Conservation (phyloP, 768 basidiomycete species). For the Crucibulum laeve region DNA sequence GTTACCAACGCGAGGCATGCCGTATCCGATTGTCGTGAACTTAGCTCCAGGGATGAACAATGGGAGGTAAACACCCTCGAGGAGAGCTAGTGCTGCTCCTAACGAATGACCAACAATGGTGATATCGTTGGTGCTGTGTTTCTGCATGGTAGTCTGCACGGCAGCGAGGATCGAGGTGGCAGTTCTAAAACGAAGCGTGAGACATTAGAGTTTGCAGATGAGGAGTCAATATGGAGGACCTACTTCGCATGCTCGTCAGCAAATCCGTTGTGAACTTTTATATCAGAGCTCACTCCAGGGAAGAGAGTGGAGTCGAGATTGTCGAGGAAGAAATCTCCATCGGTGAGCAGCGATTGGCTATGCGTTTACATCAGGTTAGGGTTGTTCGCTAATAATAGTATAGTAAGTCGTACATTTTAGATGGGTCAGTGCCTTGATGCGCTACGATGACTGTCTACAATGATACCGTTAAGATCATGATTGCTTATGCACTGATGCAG, state of each 20-base stretch:
- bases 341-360: slow-evolving; percentile 10
- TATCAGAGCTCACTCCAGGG: slow-evolving; percentile 16
- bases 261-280: slow-evolving; percentile 21
- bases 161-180: slow-evolving; percentile 35
- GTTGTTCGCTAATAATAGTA: no score
- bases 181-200: no score
- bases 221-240: not conserved
- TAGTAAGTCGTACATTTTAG: slow-evolving; percentile 24
- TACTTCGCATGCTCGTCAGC: slow-evolving; percentile 2
- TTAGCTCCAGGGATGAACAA: slow-evolving; percentile 38
- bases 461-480: slow-evolving; percentile 14
- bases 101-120: slow-evolving; percentile 46
- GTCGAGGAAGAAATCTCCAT: slow-evolving; percentile 12
- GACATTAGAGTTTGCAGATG: no score
- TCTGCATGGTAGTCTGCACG: slow-evolving; percentile 30
- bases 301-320: slow-evolving; percentile 15
- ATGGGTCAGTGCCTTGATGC: slow-evolving; percentile 38
- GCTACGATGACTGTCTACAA: slow-evolving; percentile 33
- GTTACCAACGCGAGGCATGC: slow-evolving; percentile 30
- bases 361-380: no score
- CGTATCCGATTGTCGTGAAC: slow-evolving; percentile 33
- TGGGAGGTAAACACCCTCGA: slow-evolving; percentile 54
- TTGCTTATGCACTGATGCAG: not conserved
- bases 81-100: slow-evolving; percentile 48
- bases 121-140: slow-evolving; percentile 29